phyloP scores from a whole-genome alignment of 371 early-diverging fungal species.

The Synchytrium microbalum region DNA sequence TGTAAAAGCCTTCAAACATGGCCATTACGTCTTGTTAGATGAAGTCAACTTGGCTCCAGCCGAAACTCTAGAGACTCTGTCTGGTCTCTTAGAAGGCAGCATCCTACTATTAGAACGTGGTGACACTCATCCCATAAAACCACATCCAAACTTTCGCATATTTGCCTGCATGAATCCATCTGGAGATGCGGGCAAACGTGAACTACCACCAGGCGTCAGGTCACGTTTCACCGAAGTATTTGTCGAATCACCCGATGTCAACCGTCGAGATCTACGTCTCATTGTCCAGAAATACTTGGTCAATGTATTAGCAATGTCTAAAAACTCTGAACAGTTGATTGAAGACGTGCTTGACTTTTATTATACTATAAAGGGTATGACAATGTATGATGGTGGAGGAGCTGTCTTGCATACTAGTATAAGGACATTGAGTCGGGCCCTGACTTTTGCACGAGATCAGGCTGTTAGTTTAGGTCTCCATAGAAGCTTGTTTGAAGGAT shows the following conservation, averaged over 20 bases:
- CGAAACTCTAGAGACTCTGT: constrained; percentile 89
- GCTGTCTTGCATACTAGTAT: constrained; percentile 88
- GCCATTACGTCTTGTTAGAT: constrained; percentile 98
- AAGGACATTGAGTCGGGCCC: constrained; percentile 87
- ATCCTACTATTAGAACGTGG: constrained; percentile 86
- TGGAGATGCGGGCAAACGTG: constrained; percentile 97
- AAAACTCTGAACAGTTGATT: constrained; percentile 56
- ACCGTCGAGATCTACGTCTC: constrained; percentile 70
- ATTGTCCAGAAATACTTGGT: constrained; percentile 71
- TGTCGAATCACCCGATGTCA: constrained; percentile 83
- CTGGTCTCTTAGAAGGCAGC: constrained; percentile 82
- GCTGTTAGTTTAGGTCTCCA: constrained; percentile 66
- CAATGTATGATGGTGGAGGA: constrained; percentile 78
- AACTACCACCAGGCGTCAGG: constrained; percentile 86
- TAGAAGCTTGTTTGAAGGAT: constrained; percentile 85
- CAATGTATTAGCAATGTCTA: constrained; percentile 32
- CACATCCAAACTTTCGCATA: constrained; percentile 93
- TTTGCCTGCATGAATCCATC: constrained; percentile 99
- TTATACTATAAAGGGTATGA: constrained; percentile 61
- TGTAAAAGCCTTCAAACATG: constrained; percentile 82
- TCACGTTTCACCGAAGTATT: constrained; percentile 92
- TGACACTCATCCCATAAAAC: constrained; percentile 71
- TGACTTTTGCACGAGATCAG: constrained; percentile 66
- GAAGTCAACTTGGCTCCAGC: constrained; percentile 97
- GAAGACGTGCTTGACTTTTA: constrained; percentile 83